Evolutionary conservation across 441 rosid genomes (phyloP).

Genomic region (Bocquillonia castaneifolia): DNA sequence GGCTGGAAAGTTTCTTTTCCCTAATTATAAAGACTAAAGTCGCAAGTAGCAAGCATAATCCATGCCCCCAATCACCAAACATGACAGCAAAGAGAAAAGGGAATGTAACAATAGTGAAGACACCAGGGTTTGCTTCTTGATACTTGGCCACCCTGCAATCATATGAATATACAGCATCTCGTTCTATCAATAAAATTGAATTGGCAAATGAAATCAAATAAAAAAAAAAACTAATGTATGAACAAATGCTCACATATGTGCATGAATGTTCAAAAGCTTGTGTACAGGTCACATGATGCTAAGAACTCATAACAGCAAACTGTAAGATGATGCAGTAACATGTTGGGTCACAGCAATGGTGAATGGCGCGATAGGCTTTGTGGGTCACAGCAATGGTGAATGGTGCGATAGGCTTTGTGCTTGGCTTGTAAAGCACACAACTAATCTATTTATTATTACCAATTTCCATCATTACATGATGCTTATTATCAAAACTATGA

Average conservation of each 20-base stretch:
- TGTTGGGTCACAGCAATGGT: background rate
- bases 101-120: constrained; percentile 74
- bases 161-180: constrained; percentile 17
- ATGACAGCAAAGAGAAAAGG: constrained; percentile 98
- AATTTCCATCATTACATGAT: constrained; percentile 1
- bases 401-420: background rate
- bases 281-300: background rate
- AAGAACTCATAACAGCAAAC: background rate
- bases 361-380: background rate
- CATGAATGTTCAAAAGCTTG: background rate
- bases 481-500: background rate
- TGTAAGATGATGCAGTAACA: background rate
- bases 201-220: background rate
- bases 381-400: too few species aligned
- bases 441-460: background rate
- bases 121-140: constrained; percentile 96
- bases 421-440: background rate
- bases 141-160: constrained; percentile 82
- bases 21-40: constrained; percentile 50
- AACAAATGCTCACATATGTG: background rate
- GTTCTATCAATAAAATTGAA: background rate
- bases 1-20: constrained; percentile 84
- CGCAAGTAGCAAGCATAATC: constrained; percentile 81
- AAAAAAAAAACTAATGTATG: background rate
- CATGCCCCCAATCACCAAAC: constrained; percentile 99